Percentiles rank a stretch among this genome's conserved stretches.
phyloP scores from a whole-genome alignment of 2,329 filamentous ascomycete species.

The Clarireedia homoeocarpa region DNA sequence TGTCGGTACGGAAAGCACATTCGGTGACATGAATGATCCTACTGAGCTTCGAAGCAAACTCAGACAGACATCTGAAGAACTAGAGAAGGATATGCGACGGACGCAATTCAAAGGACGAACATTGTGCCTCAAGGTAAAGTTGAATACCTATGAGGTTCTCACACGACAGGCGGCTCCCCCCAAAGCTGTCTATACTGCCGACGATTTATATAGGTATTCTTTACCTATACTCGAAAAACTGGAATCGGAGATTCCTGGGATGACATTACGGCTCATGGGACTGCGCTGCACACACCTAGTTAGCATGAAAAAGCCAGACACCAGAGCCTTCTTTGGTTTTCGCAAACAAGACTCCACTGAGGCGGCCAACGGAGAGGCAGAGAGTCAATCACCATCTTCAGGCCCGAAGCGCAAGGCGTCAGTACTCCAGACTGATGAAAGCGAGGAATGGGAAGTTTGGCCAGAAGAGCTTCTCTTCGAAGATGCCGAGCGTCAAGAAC shows the following conservation, averaged over 20 bases:
- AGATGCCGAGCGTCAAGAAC: slow-evolving; percentile 50
- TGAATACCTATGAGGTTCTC: slow-evolving; percentile 88
- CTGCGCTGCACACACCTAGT: slow-evolving; percentile 81
- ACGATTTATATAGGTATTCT: slow-evolving; percentile 76
- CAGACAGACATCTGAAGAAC: slow-evolving; percentile 69
- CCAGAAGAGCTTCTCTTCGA: slow-evolving; percentile 57
- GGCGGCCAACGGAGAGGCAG: slow-evolving; percentile 8
- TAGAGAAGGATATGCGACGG: slow-evolving; percentile 75
- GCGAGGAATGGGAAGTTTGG: slow-evolving; percentile 57
- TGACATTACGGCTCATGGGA: slow-evolving; percentile 81
- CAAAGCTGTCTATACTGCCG: slow-evolving; percentile 61
- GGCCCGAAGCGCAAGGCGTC: slow-evolving; percentile 33
- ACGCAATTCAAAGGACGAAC: slow-evolving; percentile 87
- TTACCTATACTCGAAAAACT: slow-evolving; percentile 79
- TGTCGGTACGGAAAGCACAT: slow-evolving; percentile 89
- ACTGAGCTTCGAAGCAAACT: slow-evolving; percentile 67
- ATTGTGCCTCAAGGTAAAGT: slow-evolving; percentile 82
- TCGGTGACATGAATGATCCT: slow-evolving; percentile 67
- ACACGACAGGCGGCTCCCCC: slow-evolving; percentile 73
- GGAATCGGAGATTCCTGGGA: slow-evolving; percentile 70
- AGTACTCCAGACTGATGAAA: slow-evolving; percentile 33
- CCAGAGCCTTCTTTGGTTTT: slow-evolving; percentile 72
- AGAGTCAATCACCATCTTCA: slow-evolving; percentile 10
- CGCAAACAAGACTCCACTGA: slow-evolving; percentile 30
- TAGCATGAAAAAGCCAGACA: slow-evolving; percentile 72